Conservation (phyloP, 2,329 filamentous ascomycete genomes). For the Xylariaceae sp. region DNA sequence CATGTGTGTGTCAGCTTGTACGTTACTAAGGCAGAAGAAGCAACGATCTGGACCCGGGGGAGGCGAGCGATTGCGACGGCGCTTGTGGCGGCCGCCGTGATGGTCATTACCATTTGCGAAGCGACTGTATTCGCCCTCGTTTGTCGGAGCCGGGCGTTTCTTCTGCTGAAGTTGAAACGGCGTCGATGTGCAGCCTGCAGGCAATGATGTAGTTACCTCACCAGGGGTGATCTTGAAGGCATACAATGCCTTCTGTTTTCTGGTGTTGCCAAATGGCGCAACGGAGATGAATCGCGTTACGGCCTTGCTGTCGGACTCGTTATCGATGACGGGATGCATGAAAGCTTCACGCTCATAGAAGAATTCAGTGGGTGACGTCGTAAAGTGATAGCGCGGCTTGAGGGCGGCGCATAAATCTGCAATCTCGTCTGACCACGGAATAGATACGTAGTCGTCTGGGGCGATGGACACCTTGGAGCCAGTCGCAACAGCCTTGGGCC, state of each 20-base stretch:
- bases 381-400: conserved; percentile 90
- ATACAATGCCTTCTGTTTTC: conserved; percentile 78
- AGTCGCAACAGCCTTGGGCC: conserved; percentile 70
- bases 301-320: conserved; percentile 46
- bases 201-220: conserved; percentile 57
- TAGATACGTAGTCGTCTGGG: conserved; percentile 47
- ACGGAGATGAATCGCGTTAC: conserved; percentile 90
- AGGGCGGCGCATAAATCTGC: conserved; percentile 73
- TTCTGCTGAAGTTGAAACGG: conserved; percentile 56
- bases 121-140: conserved; percentile 49
- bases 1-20: conserved; percentile 78
- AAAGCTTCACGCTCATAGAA: conserved; percentile 94
- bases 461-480: conserved; percentile 63
- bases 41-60: conserved; percentile 73
- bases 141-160: conserved; percentile 51
- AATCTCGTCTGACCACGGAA: conserved; percentile 60
- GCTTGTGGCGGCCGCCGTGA: conserved; percentile 43
- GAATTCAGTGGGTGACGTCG: conserved; percentile 58
- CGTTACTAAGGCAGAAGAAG: conserved; percentile 93
- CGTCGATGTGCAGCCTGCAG: conserved; percentile 68
- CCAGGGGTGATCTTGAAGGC: conserved; percentile 69
- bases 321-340: conserved; percentile 56
- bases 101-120: conserved; percentile 48
- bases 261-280: conserved; percentile 69
- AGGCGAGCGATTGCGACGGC: conserved; percentile 40